Base-by-base conservation (phyloP, 106 monocot genomes). In the Allium fistulosum region DNA sequence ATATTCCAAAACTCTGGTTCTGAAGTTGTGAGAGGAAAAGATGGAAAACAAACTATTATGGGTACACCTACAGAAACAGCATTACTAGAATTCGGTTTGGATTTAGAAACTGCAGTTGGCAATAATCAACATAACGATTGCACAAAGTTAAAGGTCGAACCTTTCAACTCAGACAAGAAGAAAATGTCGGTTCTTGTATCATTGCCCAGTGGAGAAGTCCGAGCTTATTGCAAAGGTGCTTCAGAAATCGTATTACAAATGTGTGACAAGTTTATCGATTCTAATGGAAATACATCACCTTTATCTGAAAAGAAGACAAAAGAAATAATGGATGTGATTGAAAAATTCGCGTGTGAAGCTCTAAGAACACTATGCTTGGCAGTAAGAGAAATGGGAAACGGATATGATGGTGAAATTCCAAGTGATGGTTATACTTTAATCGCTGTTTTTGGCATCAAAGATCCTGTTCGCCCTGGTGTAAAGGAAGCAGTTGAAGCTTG, bases 61-160 rank as follows among this genome's bases (percentile, higher is more conserved):
- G 97, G 97, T n/a, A 87, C 92, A 46, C 97, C 97, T 49, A 97
- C 97, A 10, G 97, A 97, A 78, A 80, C 81, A 63, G 96, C 96
- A 70, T 52, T 97, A 1, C 52, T 97, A 53, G 96, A 92, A 70
- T 92, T 97, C 76, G 96, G 82, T 22, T 69, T 92, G 77, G 80
- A 84, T 46, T 55, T 92, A 61, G 92, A 89, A 62, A 72, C 69
- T 66, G 77, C 63, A 69, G 66, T 82, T 63, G 37, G 37, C 37
- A 71, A 77, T 58, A 49, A 78, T 15, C 37, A 75, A 56, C 77
- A 82, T 48, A 46, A 74, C 49, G 77, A 79, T 56, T 84, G 80
- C 46, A 71, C 45, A 22, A 92, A 89, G 70, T 48, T 86, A 16
- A 97, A 89, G 63, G 79, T 97, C n/a, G 97, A 97, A 69, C 97